A percentile compares a stretch with the other conserved stretches of the same genome.
These are phyloP conservation scores for Penicillium digitatum DNA, from an alignment of 2,329 filamentous ascomycete species.

Conservation along the genomic window DNA sequence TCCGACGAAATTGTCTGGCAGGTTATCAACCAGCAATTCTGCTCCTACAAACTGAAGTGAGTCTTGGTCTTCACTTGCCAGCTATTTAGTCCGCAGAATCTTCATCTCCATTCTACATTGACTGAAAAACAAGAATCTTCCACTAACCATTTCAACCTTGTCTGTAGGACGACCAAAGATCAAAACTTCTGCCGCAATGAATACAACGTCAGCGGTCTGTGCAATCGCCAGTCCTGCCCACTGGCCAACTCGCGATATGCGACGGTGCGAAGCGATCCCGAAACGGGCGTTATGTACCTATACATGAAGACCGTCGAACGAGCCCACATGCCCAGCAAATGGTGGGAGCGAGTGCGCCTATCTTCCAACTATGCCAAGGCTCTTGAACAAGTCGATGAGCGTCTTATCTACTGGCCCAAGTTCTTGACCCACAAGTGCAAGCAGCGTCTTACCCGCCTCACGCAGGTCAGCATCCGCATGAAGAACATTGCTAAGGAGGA, in stretches of 20 bases:
- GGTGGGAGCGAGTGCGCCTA: slow-evolving; percentile 91
- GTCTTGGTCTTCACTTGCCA: slow-evolving; percentile 25
- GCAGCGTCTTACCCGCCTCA: slow-evolving; percentile 85
- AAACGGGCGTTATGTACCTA: slow-evolving; percentile 79
- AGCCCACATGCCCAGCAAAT: slow-evolving; percentile 78
- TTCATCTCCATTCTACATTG: slow-evolving; percentile 1
- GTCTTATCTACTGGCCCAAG: slow-evolving; percentile 89
- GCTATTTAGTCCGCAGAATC: not conserved
- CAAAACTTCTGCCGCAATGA: slow-evolving; percentile 96
- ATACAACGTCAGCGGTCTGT: slow-evolving; percentile 79
- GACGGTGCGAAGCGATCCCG: slow-evolving; percentile 77
- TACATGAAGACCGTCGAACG: slow-evolving; percentile 97
- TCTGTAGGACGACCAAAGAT: slow-evolving; percentile 67
- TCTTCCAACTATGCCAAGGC: slow-evolving; percentile 88
- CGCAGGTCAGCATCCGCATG: slow-evolving; percentile 78
- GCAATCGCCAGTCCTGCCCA: slow-evolving; percentile 82
- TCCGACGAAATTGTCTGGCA: slow-evolving; percentile 98
- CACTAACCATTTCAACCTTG: slow-evolving; percentile 5
- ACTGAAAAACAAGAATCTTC: slow-evolving; percentile 3
- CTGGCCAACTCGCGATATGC: slow-evolving; percentile 90
- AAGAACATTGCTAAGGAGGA: slow-evolving; percentile 82
- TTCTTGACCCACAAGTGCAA: slow-evolving; percentile 94
- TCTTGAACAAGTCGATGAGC: slow-evolving; percentile 78
- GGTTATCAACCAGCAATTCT: slow-evolving; percentile 93
- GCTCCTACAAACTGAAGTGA: slow-evolving; percentile 89